These are phyloP conservation scores for Aspergillus incahuasiensis DNA, from an alignment of 495 filamentous ascomycete species.

Conservation along the genomic window DNA sequence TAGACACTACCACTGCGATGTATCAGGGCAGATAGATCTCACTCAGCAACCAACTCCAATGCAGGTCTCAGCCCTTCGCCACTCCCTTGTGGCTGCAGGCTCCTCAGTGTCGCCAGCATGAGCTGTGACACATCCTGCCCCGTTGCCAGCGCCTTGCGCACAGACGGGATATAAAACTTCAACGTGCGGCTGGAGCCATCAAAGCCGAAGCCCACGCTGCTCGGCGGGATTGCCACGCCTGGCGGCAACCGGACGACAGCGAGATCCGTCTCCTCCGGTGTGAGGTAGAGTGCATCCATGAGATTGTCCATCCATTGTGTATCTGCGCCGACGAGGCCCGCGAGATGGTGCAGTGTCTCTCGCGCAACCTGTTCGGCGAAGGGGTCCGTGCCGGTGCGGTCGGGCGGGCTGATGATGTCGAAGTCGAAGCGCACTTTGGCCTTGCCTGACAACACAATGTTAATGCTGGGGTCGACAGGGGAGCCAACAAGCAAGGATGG, in stretches of 20 bases:
- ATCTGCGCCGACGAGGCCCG: neutral
- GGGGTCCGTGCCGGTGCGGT: neutral
- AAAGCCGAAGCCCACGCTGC: conserved; percentile 2
- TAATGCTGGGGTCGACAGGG: conserved; percentile 7
- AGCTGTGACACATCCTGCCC: neutral
- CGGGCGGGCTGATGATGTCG: conserved; percentile 1
- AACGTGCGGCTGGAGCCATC: neutral
- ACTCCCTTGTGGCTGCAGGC: neutral
- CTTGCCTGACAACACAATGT: neutral
- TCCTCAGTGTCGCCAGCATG: neutral
- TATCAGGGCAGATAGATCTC: too few relatives aligned
- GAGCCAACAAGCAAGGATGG: conserved; percentile 5
- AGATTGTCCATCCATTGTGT: conserved; percentile 1
- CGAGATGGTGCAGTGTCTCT: neutral
- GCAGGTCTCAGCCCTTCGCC: too few relatives aligned
- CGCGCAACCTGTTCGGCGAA: neutral
- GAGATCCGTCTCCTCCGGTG: neutral
- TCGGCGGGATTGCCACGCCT: neutral
- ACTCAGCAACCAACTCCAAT: too few relatives aligned
- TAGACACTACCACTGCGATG: neutral
- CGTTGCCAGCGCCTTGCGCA: conserved; percentile 3
- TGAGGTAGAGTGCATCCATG: neutral
- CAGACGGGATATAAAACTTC: conserved; percentile 1
- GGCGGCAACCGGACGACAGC: neutral
- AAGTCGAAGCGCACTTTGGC: conserved; percentile 6